Evolutionary conservation across 1,139 yeast species (phyloP), one percentile per base, ranked within the genome.

Genomic region (Candida sp.): DNA sequence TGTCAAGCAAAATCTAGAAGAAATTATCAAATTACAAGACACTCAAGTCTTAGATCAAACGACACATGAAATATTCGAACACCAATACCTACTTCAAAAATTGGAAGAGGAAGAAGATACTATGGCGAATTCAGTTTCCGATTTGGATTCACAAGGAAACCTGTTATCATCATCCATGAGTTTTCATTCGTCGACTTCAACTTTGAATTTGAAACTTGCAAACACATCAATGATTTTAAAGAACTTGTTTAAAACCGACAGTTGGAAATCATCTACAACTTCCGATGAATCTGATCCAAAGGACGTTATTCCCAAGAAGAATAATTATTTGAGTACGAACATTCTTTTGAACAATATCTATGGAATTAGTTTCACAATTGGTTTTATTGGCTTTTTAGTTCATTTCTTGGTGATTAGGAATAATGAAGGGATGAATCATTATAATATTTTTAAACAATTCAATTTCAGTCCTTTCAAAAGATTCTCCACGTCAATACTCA

Each of bases 141-240:
- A 56, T 9, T 55, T 62, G 9, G 56, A 54, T 21, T 63, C 70
- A 4, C 44, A 48, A 36, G 46, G 56, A 25, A 60, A 60, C 33
- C 70, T 69, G 61, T 55, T 72, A 33, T 58, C 73, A 5, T 71
- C 77, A 1, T 71, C 77, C 6, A 45, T 70, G 21, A 60, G 67
- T 15, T 66, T 71, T 33, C 52, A 70, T 33, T 53, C 66, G 5
- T 63, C 70, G 0, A 56, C 56, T 4, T 57, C 72, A 2, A 60
- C 74, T 0, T 55, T 70, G 21, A 67, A 66, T 45, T 50, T 61
- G 35, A 61, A 61, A 39, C 46, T 67, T 27, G 51, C 55, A 19
- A 52, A 55, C 38, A 60, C 69, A 2, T 64, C 73, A 1, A 43
- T 57, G 22, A 46, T 70, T 32, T 57, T 71, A 43, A 67, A 63